A percentile compares a stretch with the other conserved stretches of the same genome.
These are phyloP conservation scores for Sequoia sempervirens DNA, from an alignment of 75 land plant species.

Conservation along the genomic window DNA sequence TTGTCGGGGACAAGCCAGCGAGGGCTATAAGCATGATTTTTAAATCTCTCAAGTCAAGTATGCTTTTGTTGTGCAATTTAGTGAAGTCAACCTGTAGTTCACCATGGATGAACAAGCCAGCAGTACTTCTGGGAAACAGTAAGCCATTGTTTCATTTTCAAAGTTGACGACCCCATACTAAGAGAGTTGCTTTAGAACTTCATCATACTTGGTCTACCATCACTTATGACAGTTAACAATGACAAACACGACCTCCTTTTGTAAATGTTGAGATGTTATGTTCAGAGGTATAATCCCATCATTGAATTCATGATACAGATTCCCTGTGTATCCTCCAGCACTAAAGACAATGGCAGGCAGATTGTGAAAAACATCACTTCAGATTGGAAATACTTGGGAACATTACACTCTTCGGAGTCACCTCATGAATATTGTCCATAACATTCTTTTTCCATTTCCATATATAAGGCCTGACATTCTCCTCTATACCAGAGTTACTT, in stretches of 20 bases:
- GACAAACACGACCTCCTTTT: slow-evolving; percentile 44
- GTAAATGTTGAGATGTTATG: slow-evolving; percentile 35
- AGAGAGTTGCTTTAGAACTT: slow-evolving; percentile 51
- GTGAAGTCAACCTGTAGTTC: too few relatives aligned
- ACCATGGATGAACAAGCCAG: too few relatives aligned
- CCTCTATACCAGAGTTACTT: slow-evolving; percentile 5
- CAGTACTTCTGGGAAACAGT: slow-evolving; percentile 44
- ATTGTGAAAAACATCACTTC: slow-evolving; percentile 38
- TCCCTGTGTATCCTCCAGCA: slow-evolving; percentile 61
- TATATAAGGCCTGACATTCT: slow-evolving; percentile 25
- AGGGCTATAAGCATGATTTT: too few relatives aligned
- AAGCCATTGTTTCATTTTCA: slow-evolving; percentile 31
- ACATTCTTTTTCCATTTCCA: slow-evolving; percentile 31
- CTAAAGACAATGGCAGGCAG: slow-evolving; percentile 45
- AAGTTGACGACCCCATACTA: slow-evolving; percentile 53
- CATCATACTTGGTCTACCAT: slow-evolving; percentile 74
- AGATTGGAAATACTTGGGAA: background rate
- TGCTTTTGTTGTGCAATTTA: too few relatives aligned
- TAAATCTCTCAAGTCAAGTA: too few relatives aligned
- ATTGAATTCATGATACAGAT: slow-evolving; percentile 56
- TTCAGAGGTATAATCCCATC: slow-evolving; percentile 62
- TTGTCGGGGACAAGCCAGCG: too few relatives aligned
- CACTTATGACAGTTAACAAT: slow-evolving; percentile 62
- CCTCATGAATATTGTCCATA: slow-evolving; percentile 29
- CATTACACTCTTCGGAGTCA: slow-evolving; percentile 8